Evolutionary conservation across 2,329 filamentous ascomycete species (phyloP).

Genomic region (Cucurbitaria berberidis): DNA sequence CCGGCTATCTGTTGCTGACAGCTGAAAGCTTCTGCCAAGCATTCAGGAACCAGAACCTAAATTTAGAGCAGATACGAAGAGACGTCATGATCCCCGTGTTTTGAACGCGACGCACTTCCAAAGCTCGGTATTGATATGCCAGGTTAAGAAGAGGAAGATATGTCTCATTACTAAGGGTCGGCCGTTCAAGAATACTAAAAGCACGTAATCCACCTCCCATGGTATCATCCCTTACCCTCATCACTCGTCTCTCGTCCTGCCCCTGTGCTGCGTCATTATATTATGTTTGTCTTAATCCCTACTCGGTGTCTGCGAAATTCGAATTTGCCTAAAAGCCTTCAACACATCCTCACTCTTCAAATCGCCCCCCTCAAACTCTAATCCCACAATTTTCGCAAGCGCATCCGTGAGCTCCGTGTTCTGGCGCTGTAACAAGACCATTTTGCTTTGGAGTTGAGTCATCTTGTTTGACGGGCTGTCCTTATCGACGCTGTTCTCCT

Average conservation of each 20-base stretch:
- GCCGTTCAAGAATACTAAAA: neutral
- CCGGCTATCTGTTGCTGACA: neutral
- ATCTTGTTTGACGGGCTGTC: conserved; percentile 16
- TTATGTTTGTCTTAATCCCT: conserved; percentile 4
- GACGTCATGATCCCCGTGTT: conserved; percentile 9
- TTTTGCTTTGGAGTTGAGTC: conserved; percentile 23
- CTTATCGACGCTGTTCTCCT: conserved; percentile 15
- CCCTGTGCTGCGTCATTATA: too few species aligned
- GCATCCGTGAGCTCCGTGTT: conserved; percentile 35
- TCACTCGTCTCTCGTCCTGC: neutral
- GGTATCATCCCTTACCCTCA: neutral
- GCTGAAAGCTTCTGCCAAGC: conserved; percentile 2
- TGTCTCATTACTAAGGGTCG: neutral
- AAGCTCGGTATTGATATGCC: too few species aligned
- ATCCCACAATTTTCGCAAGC: conserved; percentile 33
- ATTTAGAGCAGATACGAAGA: conserved; percentile 7
- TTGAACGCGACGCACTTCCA: too few species aligned
- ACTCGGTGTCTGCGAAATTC: conserved; percentile 12
- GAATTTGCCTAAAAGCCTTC: conserved; percentile 14
- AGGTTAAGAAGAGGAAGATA: neutral
- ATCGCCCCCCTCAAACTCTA: conserved; percentile 29
- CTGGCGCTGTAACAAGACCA: conserved; percentile 30
- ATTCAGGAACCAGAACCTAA: conserved; percentile 13
- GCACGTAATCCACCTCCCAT: conserved; percentile 12
- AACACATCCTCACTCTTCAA: conserved; percentile 26